phyloP scores from a whole-genome alignment of 257 asterid genomes.

The Lavandula angustifolia region DNA sequence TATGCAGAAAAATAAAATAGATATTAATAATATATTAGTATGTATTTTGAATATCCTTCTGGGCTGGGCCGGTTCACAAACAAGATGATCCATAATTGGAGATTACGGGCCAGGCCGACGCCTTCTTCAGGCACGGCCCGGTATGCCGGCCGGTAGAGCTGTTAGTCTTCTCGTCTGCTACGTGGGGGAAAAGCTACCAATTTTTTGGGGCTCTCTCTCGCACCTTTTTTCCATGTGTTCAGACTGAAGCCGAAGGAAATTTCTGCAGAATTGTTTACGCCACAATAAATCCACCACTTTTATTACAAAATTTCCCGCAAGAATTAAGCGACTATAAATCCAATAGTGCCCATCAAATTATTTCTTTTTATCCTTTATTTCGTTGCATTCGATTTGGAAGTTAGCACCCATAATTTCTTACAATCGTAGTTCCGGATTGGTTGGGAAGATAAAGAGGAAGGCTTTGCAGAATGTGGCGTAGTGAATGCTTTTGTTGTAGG shows the following conservation, averaged over 20 bases:
- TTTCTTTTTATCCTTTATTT: background rate
- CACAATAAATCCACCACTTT: constrained; percentile 26
- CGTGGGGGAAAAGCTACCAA: background rate
- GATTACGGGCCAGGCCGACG: too few relatives aligned
- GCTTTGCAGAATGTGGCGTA: constrained; percentile 30
- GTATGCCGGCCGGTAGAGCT: background rate
- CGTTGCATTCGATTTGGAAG: background rate
- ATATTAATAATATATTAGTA: too few relatives aligned
- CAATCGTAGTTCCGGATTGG: constrained; percentile 1
- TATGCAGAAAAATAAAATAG: too few relatives aligned
- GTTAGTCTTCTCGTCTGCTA: constrained; percentile 29
- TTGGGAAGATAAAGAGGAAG: constrained; percentile 3
- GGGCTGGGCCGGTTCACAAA: background rate
- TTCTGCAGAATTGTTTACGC: constrained; percentile 32
- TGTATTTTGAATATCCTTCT: too few relatives aligned
- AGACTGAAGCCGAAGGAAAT: constrained; percentile 21
- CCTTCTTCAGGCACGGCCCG: background rate
- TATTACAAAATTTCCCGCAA: constrained; percentile 18
- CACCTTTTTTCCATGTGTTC: too few relatives aligned
- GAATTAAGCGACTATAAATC: background rate
- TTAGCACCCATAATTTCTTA: background rate
- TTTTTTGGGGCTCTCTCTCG: too few relatives aligned
- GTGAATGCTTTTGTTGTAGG: constrained; percentile 36
- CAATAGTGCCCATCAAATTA: background rate
- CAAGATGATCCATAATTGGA: too few relatives aligned